Percentiles rank a stretch among this genome's conserved stretches.
phyloP scores from a whole-genome alignment of 192 early-diverging fungal genomes.

The Mortierella alpina region DNA sequence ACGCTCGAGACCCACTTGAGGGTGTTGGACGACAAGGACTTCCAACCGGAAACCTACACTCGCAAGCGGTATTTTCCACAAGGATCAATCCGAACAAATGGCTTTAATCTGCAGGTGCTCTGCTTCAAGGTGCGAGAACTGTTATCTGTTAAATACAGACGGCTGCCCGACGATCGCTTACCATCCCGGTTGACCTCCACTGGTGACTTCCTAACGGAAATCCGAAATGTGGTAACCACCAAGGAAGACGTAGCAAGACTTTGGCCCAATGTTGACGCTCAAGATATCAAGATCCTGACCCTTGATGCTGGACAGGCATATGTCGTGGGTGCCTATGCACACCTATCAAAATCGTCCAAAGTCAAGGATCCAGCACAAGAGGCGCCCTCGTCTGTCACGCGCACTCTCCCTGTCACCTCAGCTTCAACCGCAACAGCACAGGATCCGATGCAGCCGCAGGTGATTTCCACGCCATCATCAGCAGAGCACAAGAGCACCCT shows the following conservation, averaged over 20 bases:
- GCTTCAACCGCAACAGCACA: constrained; percentile 3
- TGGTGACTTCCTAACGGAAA: not conserved
- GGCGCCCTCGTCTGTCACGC: not conserved
- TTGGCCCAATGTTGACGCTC: not conserved
- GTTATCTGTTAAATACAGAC: not conserved
- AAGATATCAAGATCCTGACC: constrained; percentile 13
- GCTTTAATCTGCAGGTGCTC: not conserved
- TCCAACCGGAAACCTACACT: not conserved
- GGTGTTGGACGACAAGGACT: not conserved
- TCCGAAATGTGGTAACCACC: not conserved
- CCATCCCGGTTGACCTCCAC: constrained; percentile 11
- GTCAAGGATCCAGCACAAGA: not conserved
- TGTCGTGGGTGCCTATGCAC: constrained; percentile 9
- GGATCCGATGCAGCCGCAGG: not conserved
- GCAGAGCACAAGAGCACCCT: not conserved
- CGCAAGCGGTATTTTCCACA: no score
- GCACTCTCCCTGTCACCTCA: not conserved
- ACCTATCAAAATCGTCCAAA: constrained; percentile 4
- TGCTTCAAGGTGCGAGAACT: constrained; percentile 12
- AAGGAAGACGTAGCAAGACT: constrained; percentile 8
- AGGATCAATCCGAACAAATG: constrained; percentile 4
- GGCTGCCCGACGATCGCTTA: not conserved
- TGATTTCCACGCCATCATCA: not conserved
- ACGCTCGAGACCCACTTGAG: not conserved
- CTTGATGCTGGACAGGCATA: constrained; percentile 22